A percentile compares a stretch with the other conserved stretches of the same genome.
These are phyloP conservation scores for Lumnitzera littorea DNA, from an alignment of 345 rosid species.

Conservation along the genomic window DNA sequence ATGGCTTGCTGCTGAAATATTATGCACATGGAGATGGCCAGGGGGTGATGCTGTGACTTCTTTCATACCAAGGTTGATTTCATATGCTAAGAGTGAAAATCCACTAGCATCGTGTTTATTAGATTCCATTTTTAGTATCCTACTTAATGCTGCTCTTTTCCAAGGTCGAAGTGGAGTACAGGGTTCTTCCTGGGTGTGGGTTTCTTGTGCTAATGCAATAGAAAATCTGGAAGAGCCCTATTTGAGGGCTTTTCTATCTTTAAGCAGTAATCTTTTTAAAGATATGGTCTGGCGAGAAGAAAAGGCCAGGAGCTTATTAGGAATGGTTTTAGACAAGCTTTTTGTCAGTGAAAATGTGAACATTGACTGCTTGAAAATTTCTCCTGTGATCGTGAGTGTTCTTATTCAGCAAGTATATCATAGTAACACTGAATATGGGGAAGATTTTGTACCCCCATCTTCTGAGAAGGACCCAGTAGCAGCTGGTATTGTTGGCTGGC, in stretches of 20 bases:
- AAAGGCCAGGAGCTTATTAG: constrained; percentile 56
- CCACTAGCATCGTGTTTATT: constrained; percentile 30
- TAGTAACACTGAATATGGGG: constrained; percentile 22
- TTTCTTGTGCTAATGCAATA: constrained; percentile 33
- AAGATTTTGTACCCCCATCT: constrained; percentile 16
- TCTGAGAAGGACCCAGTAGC: constrained; percentile 32
- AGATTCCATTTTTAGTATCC: constrained; percentile 58
- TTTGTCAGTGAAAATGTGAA: constrained; percentile 63
- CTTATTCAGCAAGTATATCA: constrained; percentile 41
- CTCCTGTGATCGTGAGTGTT: constrained; percentile 51
- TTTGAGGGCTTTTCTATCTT: constrained; percentile 70
- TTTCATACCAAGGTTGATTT: constrained; percentile 58
- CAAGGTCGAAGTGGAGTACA: constrained; percentile 35
- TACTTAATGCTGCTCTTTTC: constrained; percentile 78
- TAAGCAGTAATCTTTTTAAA: constrained; percentile 53
- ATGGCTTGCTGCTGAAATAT: constrained; percentile 87
- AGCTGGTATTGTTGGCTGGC: constrained; percentile 54
- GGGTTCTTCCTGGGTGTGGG: constrained; percentile 32
- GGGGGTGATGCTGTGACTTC: constrained; percentile 68
- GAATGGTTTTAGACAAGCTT: constrained; percentile 55
- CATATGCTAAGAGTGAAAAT: constrained; percentile 39
- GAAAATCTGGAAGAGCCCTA: constrained; percentile 63
- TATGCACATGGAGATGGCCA: constrained; percentile 95
- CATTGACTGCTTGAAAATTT: constrained; percentile 57
- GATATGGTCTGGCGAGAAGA: constrained; percentile 56